Evolutionary conservation across 495 filamentous ascomycete species (phyloP).

Genomic region (Lindgomyces ingoldianus): DNA sequence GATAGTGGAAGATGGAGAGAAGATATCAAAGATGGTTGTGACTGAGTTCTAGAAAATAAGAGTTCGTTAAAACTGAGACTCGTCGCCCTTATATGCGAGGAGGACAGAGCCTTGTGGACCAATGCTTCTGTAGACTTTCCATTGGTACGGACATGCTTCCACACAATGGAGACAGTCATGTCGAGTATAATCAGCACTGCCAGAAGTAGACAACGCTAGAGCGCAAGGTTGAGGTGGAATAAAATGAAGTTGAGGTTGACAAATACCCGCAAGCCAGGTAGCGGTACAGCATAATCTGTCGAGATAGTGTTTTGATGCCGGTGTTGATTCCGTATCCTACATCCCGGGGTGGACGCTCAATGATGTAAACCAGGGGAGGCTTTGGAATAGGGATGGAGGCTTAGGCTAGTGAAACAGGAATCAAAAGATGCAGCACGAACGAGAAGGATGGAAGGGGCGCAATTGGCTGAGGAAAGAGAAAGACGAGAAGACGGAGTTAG

Average conservation of each 20-base stretch:
- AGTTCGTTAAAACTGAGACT: background rate
- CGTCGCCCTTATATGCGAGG: background rate
- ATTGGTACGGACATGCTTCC: background rate
- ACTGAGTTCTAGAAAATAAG: background rate
- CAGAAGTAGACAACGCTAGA: background rate
- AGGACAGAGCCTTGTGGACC: no score
- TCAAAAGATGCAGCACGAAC: no score
- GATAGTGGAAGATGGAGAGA: no score
- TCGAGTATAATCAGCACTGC: background rate
- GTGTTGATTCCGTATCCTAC: slow-evolving; percentile 7
- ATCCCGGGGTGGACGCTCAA: slow-evolving; percentile 3
- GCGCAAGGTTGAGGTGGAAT: background rate
- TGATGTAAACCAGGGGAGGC: no score
- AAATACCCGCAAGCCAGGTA: no score
- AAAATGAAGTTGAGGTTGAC: no score
- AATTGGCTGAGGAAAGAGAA: background rate
- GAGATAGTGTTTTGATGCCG: background rate
- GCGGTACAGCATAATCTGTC: no score
- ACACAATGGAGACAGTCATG: background rate
- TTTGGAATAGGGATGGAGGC: no score
- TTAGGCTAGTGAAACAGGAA: no score
- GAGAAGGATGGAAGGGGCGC: no score
- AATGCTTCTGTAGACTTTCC: no score
- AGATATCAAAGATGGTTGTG: background rate
- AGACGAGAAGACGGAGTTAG: background rate